Percentiles rank a stretch among this genome's conserved stretches.
Evolutionary conservation across 139 green algal species (phyloP).

Genomic region (Deuterostichococcus epilithicus): DNA sequence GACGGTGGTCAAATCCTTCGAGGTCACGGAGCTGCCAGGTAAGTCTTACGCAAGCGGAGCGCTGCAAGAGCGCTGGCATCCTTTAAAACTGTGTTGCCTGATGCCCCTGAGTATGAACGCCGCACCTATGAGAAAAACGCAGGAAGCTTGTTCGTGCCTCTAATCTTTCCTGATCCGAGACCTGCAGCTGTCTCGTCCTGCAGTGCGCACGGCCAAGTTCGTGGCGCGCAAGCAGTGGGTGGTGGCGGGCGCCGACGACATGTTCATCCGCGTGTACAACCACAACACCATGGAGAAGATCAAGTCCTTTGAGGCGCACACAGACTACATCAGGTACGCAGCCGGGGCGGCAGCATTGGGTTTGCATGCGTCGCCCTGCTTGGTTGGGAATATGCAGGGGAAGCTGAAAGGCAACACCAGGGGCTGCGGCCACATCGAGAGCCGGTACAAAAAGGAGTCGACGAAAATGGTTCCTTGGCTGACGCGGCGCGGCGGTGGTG

Average conservation of each 20-base stretch:
- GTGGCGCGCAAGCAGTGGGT: slow-evolving; percentile 96
- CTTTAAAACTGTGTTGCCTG: too few relatives aligned
- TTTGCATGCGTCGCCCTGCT: not conserved
- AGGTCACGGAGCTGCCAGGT: slow-evolving; percentile 92
- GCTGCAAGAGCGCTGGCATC: too few relatives aligned
- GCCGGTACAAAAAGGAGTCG: not conserved
- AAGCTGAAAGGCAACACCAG: not conserved
- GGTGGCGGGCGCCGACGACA: slow-evolving; percentile 93
- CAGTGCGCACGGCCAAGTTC: slow-evolving; percentile 94
- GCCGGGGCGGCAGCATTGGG: too few relatives aligned
- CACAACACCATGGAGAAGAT: slow-evolving; percentile 99
- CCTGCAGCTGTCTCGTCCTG: not conserved
- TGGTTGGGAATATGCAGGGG: not conserved
- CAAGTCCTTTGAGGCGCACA: slow-evolving; percentile 96
- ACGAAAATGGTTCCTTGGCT: not conserved
- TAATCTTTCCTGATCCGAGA: not conserved
- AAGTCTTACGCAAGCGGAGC: too few relatives aligned
- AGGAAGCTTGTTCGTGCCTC: too few relatives aligned
- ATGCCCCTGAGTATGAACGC: too few relatives aligned
- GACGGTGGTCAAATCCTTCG: slow-evolving; percentile 96
- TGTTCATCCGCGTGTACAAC: slow-evolving; percentile 98
- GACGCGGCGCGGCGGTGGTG: too few relatives aligned
- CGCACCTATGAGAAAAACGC: too few relatives aligned
- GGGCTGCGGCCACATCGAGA: not conserved
- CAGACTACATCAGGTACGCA: slow-evolving; percentile 93